Evolutionary conservation across 2,329 filamentous ascomycete species (phyloP), one percentile per base, ranked within the genome.

Genomic region (Colletotrichum sidae): DNA sequence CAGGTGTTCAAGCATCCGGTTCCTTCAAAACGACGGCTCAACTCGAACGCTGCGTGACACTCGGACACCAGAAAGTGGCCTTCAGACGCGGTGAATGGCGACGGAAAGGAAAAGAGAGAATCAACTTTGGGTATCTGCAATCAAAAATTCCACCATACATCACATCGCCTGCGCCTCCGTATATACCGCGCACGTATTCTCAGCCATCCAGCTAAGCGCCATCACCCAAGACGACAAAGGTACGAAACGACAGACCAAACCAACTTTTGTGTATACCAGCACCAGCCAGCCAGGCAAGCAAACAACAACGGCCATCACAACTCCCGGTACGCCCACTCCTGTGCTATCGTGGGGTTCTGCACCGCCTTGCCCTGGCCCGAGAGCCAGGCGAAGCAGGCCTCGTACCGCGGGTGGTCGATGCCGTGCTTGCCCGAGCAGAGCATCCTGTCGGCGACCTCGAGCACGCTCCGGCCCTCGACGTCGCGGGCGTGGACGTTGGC

Each of bases 401-500:
- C 80, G 39, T 77, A 78, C 34, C 80, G 78, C 1, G 80, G 78
- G 59, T 81, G 81, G 17, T 76, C 73, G 15, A 74, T 74, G 0
- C 76, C 74, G 0, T 71, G 70, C 44, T 72, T 72, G 1, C 76
- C 72, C 3, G 72, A 68, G 39, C 63, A 64, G 62, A 81, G 79
- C 67, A 79, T 76, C 13, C 71, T 71, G 58, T 86, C 83, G 0
- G 81, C 74, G 1, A 85, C 76, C 7, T 82, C 80, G 2, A 87
- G 72, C 8, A 86, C 72, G 45, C 83, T 79, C 3, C 80, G 65
- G 0, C 83, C 81, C 1, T 76, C 74, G 0, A 75, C 76, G 56
- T 86, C 83, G 2, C 82, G 76, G 8, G 75, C 82, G 38, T 83
- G 75, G 1, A 85, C 80, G 37, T 81, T 84, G 10, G 84, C 84